Base-by-base conservation (phyloP, 1,139 yeast species). In the Diutina mesorugosa region DNA sequence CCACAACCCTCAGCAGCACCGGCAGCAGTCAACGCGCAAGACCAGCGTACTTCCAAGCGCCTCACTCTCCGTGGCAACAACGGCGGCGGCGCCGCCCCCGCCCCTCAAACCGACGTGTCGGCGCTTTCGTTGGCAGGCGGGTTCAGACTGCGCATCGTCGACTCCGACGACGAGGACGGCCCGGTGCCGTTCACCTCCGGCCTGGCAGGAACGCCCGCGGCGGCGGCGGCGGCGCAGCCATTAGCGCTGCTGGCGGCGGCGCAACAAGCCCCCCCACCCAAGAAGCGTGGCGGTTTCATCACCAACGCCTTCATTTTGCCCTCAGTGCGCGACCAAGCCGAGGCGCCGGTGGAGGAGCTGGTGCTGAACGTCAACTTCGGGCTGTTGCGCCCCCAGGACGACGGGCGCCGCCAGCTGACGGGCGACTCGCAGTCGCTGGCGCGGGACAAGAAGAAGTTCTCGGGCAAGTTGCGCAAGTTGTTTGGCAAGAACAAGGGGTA, bases 391-490 rank as follows among this genome's bases (percentile, higher is more conserved):
- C 47, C 38, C 10, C 47, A 30, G n/a, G 26, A 50, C 29, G 26
- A 45, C 46, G 35, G 47, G 14, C 28, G 48, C 12, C 28, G 48
- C 16, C 10, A 16, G 54, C 35, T 53, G 56, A 45, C 47, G 58
- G 16, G 57, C 60, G 28, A 59, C 50, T 61, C 47, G 56, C 61
- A 38, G 64, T 63, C 18, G 45, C 18, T 18, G 16, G 71, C 71
- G 57, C 80, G 79, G 62, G 81, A 81, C 70, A 72, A 72, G 61
- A 74, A 72, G 60, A 70, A 77, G 26, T 76, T 83, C 61, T 12
- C n/a, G n/a, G 80, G 82, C 29, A 83, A 81, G 64, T 71, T 85
- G 57, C 81, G 82, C 64, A 84, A 81, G 64, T 65, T 85, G 54
- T 85, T 85, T 66, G 87, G 87, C 4, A 76, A 77, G 63, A 64